Base-by-base conservation (phyloP, 2,329 filamentous ascomycete genomes). In the Cercospora sojina region DNA sequence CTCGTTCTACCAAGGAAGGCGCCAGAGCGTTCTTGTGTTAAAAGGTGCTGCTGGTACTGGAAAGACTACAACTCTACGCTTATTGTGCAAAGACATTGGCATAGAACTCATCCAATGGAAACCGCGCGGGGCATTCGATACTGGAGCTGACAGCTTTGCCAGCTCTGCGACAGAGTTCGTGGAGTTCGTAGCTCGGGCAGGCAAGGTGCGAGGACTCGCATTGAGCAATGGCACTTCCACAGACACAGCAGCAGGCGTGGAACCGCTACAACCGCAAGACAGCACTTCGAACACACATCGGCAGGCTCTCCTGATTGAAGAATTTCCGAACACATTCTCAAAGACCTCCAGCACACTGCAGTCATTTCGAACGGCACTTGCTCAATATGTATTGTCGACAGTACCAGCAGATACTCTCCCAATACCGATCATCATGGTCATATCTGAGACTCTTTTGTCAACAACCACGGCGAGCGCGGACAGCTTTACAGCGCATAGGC, bases 21-120 rank as follows among this genome's bases (percentile, higher is more conserved):
- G 73, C 23, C 72, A 73, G 27, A 76, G 73, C 38, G 71, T 76
- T 1, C 66, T 78, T 5, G 84, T 99, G 29, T 83, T 99, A 51
- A 97, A 96, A 78, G 95, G 95, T 10, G 88, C 93, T 35, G 93
- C 95, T 49, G 95, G 95, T 20, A 91, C 91, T 35, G 95, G 92
- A 31, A 99, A 99, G 80, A 98, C 95, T 0, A 93, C 92, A 0
- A 96, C 94, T 0, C 76, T 98, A 61, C 86, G 86, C 10, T 81
- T 97, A 23, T 84, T 99, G 38, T 90, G 93, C 4, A 87, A 87
- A 69, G 87, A 90, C n/a, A 82, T 98, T 81, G 86, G 85, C 1
- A 89, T 90, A 67, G 87, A 93, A 69, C 81, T 98, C 31, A 81
- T 95, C 32, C 93, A 98, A 78, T 99, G 95, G 95, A 91, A 88